Evolutionary conservation across 148 eudicot genomes (phyloP).

Genomic region (Vaccinium darrowii): DNA sequence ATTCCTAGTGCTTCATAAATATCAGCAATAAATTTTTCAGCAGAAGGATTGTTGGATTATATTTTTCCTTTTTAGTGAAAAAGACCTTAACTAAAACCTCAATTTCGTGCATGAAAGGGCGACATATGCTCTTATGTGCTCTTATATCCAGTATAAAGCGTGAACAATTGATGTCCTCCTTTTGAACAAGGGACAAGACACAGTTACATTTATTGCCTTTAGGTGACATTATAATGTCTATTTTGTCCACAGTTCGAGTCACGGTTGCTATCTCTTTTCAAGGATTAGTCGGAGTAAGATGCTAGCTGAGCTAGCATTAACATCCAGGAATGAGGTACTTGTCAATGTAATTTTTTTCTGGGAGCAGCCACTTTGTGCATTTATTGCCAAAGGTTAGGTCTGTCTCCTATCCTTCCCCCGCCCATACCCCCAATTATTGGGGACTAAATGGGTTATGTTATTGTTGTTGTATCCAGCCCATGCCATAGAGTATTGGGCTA

Average conservation of each 20-base stretch:
- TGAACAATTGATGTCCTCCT: background rate
- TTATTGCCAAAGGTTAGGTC: too few species aligned
- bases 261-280: background rate
- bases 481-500: background rate
- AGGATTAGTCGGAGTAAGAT: background rate
- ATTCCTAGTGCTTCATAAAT: background rate
- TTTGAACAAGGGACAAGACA: background rate
- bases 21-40: background rate
- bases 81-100: background rate
- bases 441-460: too few species aligned
- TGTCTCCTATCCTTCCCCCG: too few species aligned
- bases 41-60: background rate
- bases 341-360: background rate
- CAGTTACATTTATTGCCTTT: conserved; percentile 14
- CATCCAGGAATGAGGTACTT: background rate
- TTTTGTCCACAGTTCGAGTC: conserved; percentile 1
- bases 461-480: background rate
- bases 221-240: background rate
- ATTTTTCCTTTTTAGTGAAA: background rate
- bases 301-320: conserved; percentile 4
- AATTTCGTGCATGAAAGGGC: background rate
- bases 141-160: background rate
- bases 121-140: background rate
- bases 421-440: too few species aligned
- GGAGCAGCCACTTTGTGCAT: too few species aligned